phyloP scores from a whole-genome alignment of 345 rosid species.

The Salix koriyanagi region DNA sequence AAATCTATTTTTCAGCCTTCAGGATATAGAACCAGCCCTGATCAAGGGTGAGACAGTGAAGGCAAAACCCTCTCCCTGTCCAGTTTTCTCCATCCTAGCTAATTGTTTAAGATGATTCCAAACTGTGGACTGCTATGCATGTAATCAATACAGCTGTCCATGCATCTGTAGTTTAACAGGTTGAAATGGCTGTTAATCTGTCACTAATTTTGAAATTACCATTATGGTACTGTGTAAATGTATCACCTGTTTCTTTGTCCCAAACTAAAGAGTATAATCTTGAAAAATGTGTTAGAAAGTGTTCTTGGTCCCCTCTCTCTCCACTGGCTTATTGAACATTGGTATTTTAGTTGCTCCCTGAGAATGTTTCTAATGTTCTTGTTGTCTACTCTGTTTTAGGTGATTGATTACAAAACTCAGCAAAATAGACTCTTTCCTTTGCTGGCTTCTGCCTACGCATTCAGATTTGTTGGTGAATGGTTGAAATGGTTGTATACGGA shows the following conservation, averaged over 20 bases:
- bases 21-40: background rate
- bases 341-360: background rate
- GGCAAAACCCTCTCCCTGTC: background rate
- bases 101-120: background rate
- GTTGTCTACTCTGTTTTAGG: slow-evolving; percentile 44
- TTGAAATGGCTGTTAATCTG: background rate
- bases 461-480: slow-evolving; percentile 98
- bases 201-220: slow-evolving; percentile 6
- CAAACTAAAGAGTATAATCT: background rate
- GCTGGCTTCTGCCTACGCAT: slow-evolving; percentile 99
- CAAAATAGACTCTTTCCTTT: slow-evolving; percentile 94
- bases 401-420: slow-evolving; percentile 95
- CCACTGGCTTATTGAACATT: background rate
- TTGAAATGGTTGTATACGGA: slow-evolving; percentile 88
- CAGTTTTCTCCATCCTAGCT: background rate
- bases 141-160: background rate
- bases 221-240: background rate
- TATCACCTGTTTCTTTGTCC: background rate
- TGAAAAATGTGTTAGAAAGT: background rate
- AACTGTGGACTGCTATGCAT: background rate
- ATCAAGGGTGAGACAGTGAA: background rate
- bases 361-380: slow-evolving; percentile 12
- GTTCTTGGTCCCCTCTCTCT: background rate
- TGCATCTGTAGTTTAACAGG: background rate
- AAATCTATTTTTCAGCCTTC: background rate